Evolutionary conservation across 78 protist species (phyloP).

Genomic region (Diacronema lutheri): DNA sequence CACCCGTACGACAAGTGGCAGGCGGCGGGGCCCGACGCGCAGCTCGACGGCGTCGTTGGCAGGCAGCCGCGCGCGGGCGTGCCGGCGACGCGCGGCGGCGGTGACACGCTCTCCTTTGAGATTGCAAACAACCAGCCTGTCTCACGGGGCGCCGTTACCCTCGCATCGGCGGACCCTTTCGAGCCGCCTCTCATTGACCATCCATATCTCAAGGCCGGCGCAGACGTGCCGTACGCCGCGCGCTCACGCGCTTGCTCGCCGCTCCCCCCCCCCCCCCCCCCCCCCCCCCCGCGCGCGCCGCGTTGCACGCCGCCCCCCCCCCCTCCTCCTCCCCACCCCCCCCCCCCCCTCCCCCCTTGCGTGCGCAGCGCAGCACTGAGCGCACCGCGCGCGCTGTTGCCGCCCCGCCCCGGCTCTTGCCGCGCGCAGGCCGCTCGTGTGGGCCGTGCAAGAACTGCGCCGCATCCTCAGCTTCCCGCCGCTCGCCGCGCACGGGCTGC

Average conservation of each 20-base stretch:
- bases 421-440: background rate
- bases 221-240: background rate
- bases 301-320: too few relatives aligned
- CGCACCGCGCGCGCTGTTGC: too few relatives aligned
- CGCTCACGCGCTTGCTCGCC: too few relatives aligned
- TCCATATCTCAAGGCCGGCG: background rate
- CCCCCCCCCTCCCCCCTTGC: too few relatives aligned
- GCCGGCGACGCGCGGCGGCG: background rate
- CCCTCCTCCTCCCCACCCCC: too few relatives aligned
- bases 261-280: too few relatives aligned
- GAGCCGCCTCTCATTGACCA: background rate
- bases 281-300: too few relatives aligned
- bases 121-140: constrained; percentile 6
- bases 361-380: too few relatives aligned
- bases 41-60: too few relatives aligned
- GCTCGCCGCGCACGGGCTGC: background rate
- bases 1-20: constrained; percentile 17
- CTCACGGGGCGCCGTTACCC: background rate
- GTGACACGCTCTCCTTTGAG: background rate
- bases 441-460: background rate
- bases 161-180: background rate
- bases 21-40: too few relatives aligned
- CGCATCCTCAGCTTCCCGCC: background rate
- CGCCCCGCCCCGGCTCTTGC: too few relatives aligned
- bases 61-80: too few relatives aligned